Evolutionary conservation across 106 monocot species (phyloP).

Genomic region (Hemerocallis citrina): DNA sequence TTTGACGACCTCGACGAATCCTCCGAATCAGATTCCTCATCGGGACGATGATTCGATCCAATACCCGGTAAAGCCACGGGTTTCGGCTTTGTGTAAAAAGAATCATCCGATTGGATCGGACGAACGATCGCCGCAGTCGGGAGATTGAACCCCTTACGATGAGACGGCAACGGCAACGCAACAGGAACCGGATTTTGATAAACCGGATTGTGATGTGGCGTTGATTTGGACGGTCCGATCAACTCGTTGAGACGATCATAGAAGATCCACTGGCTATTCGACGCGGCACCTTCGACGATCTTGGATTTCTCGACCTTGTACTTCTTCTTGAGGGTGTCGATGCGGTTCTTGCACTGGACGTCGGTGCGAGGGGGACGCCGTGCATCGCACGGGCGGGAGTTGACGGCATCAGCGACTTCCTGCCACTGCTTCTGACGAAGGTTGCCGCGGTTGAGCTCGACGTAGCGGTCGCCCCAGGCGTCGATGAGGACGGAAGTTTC

Average conservation of each 20-base stretch:
- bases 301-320: conserved; percentile 64
- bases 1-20: conserved; percentile 19
- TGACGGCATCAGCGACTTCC: conserved; percentile 88
- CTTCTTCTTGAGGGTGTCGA: conserved; percentile 94
- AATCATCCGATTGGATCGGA: neutral
- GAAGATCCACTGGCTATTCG: conserved; percentile 51
- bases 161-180: conserved; percentile 3
- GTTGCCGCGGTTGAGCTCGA: conserved; percentile 78
- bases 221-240: conserved; percentile 26
- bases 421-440: conserved; percentile 92
- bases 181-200: too few species aligned
- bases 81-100: too few species aligned
- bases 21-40: conserved; percentile 17
- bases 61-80: too few species aligned
- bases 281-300: conserved; percentile 6
- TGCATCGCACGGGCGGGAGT: conserved; percentile 47
- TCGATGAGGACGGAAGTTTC: conserved; percentile 73
- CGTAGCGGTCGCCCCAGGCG: conserved; percentile 76
- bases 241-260: conserved; percentile 49
- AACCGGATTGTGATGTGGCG: too few species aligned
- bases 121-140: neutral
- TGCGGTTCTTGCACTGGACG: conserved; percentile 86
- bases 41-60: conserved; percentile 18
- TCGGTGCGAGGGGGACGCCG: conserved; percentile 63
- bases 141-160: conserved; percentile 4